Evolutionary conservation across 352 stramenopile species (phyloP).

Genomic region (Phytopythium montanum): DNA sequence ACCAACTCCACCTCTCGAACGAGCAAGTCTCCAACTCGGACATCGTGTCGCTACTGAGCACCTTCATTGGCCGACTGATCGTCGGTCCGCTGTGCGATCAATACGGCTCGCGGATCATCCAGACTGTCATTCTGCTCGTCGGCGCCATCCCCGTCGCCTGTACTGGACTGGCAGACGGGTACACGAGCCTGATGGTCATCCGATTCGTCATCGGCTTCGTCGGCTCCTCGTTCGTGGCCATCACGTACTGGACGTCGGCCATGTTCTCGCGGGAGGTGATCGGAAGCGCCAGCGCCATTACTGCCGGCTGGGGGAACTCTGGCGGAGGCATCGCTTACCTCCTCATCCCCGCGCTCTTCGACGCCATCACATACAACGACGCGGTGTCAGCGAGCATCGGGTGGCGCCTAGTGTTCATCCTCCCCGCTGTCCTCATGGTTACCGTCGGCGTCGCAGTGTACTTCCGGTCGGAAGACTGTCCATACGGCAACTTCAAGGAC

Average conservation of each 20-base stretch:
- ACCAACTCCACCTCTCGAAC: slow-evolving; percentile 74
- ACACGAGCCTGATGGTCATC: slow-evolving; percentile 63
- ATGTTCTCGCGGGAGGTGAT: slow-evolving; percentile 90
- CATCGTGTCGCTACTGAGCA: slow-evolving; percentile 82
- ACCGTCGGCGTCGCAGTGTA: slow-evolving; percentile 61
- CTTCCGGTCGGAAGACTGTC: slow-evolving; percentile 87
- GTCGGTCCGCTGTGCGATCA: slow-evolving; percentile 90
- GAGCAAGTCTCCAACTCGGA: slow-evolving; percentile 88
- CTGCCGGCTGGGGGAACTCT: slow-evolving; percentile 91
- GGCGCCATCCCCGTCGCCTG: slow-evolving; percentile 77
- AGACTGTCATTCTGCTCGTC: slow-evolving; percentile 63
- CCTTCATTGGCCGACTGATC: slow-evolving; percentile 88
- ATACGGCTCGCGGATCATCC: slow-evolving; percentile 81
- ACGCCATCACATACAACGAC: slow-evolving; percentile 62
- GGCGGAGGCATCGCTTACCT: slow-evolving; percentile 85
- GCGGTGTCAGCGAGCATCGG: slow-evolving; percentile 47
- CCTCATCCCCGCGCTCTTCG: slow-evolving; percentile 82
- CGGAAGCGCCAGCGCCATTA: slow-evolving; percentile 88
- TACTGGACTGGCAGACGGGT: slow-evolving; percentile 71
- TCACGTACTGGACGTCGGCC: slow-evolving; percentile 85
- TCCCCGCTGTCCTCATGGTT: slow-evolving; percentile 86
- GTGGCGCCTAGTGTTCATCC: slow-evolving; percentile 81
- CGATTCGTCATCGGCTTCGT: slow-evolving; percentile 93
- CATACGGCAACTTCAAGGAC: slow-evolving; percentile 79
- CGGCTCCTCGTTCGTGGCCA: slow-evolving; percentile 87